Evolutionary conservation across 768 basidiomycete species (phyloP).

Genomic region (Collybia nuda): DNA sequence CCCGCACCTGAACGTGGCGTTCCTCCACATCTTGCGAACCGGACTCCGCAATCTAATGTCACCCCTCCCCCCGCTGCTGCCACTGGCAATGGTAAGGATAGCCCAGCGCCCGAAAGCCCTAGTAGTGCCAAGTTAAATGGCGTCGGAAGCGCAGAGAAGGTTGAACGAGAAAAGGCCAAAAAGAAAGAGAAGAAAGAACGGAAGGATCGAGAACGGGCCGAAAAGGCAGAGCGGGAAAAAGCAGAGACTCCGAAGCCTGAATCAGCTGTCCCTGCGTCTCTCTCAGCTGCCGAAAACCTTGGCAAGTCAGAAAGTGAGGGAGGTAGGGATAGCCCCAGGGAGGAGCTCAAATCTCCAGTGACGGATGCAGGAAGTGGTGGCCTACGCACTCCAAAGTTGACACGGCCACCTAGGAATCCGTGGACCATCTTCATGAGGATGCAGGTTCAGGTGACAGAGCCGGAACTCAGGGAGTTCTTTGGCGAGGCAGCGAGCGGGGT

Average conservation of each 20-base stretch:
- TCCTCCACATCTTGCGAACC: slow-evolving; percentile 24
- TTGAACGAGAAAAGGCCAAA: slow-evolving; percentile 57
- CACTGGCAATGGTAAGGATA: slow-evolving; percentile 30
- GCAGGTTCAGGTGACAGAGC: slow-evolving; percentile 50
- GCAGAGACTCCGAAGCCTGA: slow-evolving; percentile 25
- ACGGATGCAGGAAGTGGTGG: slow-evolving; percentile 57
- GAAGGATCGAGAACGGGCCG: slow-evolving; percentile 52
- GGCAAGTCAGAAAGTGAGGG: no score
- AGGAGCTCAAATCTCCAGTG: slow-evolving; percentile 53
- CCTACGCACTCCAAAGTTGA: slow-evolving; percentile 68
- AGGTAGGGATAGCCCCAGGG: slow-evolving; percentile 13
- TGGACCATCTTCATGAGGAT: slow-evolving; percentile 87
- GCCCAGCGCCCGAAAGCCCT: slow-evolving; percentile 21
- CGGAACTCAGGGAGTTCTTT: slow-evolving; percentile 76
- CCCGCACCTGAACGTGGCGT: slow-evolving; percentile 24
- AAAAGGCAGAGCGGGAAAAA: slow-evolving; percentile 38
- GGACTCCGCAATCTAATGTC: slow-evolving; percentile 34
- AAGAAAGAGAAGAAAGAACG: slow-evolving; percentile 64
- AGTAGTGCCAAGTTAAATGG: slow-evolving; percentile 36
- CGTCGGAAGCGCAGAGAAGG: slow-evolving; percentile 41
- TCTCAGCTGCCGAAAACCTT: slow-evolving; percentile 1
- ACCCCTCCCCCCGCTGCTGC: slow-evolving; percentile 33
- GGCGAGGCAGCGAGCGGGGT: slow-evolving; percentile 68
- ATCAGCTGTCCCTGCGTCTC: slow-evolving; percentile 28
- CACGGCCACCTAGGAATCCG: slow-evolving; percentile 65